phyloP scores from a whole-genome alignment of 257 asterid species.

The Euphrasia confusa region DNA sequence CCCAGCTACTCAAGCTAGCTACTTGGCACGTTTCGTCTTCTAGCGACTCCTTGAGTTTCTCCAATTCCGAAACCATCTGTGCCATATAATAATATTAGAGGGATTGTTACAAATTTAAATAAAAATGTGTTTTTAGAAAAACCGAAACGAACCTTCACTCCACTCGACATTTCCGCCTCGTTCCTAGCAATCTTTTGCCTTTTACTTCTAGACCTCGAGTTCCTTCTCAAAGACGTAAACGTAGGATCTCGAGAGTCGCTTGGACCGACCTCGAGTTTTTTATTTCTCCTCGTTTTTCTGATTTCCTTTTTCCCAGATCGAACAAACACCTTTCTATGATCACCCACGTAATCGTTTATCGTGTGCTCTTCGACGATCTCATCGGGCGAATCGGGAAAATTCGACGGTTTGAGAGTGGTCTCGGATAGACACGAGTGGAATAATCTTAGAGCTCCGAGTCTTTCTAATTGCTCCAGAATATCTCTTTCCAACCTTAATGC shows the following conservation, averaged over 20 bases:
- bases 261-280: constrained; percentile 18
- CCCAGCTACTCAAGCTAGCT: constrained; percentile 63
- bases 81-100: constrained; percentile 30
- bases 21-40: constrained; percentile 59
- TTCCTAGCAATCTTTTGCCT: constrained; percentile 46
- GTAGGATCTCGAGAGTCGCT: constrained; percentile 23
- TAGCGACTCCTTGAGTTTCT: constrained; percentile 43
- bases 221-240: constrained; percentile 28
- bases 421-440: constrained; percentile 55
- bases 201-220: constrained; percentile 35
- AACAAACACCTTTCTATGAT: constrained; percentile 35
- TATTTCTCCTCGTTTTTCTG: constrained; percentile 50
- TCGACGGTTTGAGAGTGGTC: constrained; percentile 32
- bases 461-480: constrained; percentile 61
- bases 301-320: constrained; percentile 53
- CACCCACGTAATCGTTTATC: constrained; percentile 25
- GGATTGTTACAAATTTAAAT: neutral
- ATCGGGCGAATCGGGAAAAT: constrained; percentile 24
- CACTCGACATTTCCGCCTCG: constrained; percentile 75
- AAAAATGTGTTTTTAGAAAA: neutral
- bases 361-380: constrained; percentile 36
- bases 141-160: constrained; percentile 65
- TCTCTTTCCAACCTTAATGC: constrained; percentile 54
- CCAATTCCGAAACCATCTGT: constrained; percentile 76
- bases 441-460: constrained; percentile 71